These are phyloP conservation scores for Alternaria ventricosa DNA, from an alignment of 2,329 filamentous ascomycete genomes.

Conservation along the genomic window DNA sequence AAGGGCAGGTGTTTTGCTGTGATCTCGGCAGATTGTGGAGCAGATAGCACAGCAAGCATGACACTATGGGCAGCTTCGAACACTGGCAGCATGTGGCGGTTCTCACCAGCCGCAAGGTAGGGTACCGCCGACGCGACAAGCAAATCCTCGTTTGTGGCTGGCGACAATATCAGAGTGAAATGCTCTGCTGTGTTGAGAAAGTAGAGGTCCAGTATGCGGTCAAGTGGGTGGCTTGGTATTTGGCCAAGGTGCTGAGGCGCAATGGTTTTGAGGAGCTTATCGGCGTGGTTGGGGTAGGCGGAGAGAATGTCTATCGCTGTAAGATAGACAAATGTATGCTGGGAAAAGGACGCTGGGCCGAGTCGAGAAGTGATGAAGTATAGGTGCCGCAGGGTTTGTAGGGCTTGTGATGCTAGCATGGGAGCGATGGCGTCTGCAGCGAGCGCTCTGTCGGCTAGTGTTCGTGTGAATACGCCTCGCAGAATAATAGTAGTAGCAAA, in stretches of 20 bases:
- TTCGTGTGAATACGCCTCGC: conserved; percentile 74
- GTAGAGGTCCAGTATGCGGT: conserved; percentile 80
- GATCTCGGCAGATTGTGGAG: conserved; percentile 75
- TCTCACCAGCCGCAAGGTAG: conserved; percentile 70
- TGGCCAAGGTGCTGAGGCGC: conserved; percentile 61
- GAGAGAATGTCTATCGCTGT: conserved; percentile 82
- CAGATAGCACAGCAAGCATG: conserved; percentile 78
- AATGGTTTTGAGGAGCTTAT: conserved; percentile 71
- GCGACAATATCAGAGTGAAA: conserved; percentile 73
- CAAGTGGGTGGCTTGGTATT: conserved; percentile 69
- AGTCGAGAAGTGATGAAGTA: conserved; percentile 82
- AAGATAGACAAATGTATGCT: conserved; percentile 83
- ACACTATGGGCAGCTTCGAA: conserved; percentile 90
- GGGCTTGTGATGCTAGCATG: conserved; percentile 70
- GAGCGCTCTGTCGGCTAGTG: conserved; percentile 63
- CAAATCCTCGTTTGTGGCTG: conserved; percentile 72
- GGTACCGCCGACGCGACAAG: conserved; percentile 76
- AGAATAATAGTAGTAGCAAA: conserved; percentile 78
- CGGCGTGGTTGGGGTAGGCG: conserved; percentile 69
- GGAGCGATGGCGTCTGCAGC: conserved; percentile 66
- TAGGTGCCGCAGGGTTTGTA: conserved; percentile 77
- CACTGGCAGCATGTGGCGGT: conserved; percentile 68
- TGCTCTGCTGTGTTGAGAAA: conserved; percentile 89
- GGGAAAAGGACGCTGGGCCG: conserved; percentile 76
- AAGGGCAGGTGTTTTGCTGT: conserved; percentile 77